These are phyloP conservation scores for Aspergillus sp. DNA, from an alignment of 2,329 filamentous ascomycete species.

Conservation along the genomic window DNA sequence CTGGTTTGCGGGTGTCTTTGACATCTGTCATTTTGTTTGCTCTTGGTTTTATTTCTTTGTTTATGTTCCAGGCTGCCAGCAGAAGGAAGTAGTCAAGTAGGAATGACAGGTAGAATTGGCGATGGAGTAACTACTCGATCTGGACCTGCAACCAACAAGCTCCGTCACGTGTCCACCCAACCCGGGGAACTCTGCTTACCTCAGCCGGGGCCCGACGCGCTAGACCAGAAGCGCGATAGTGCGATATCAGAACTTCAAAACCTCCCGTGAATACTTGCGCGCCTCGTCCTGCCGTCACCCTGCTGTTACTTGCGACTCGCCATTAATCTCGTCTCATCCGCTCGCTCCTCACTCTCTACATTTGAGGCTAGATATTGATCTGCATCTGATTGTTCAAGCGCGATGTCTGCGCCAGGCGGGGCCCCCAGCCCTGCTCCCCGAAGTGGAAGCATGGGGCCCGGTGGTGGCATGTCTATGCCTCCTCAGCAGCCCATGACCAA, in stretches of 20 bases:
- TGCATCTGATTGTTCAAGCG: conserved; percentile 11
- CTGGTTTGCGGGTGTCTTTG: conserved; percentile 25
- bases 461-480: conserved; percentile 48
- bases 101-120: not conserved
- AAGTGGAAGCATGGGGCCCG: conserved; percentile 52
- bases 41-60: too few species aligned
- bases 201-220: conserved; percentile 6
- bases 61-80: not conserved
- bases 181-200: conserved; percentile 9
- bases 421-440: conserved; percentile 52
- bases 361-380: not conserved
- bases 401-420: conserved; percentile 49
- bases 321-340: not conserved
- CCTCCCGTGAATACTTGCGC: not conserved
- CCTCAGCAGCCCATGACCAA: conserved; percentile 51
- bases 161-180: conserved; percentile 10
- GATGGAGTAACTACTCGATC: not conserved
- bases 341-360: not conserved
- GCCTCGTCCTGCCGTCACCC: conserved; percentile 12
- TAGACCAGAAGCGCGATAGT: conserved; percentile 10
- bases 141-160: not conserved
- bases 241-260: conserved; percentile 5
- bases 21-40: conserved; percentile 25
- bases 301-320: conserved; percentile 7
- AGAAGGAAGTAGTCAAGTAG: not conserved